These are phyloP conservation scores for Angophora floribunda DNA, from an alignment of 345 rosid species.

Conservation along the genomic window DNA sequence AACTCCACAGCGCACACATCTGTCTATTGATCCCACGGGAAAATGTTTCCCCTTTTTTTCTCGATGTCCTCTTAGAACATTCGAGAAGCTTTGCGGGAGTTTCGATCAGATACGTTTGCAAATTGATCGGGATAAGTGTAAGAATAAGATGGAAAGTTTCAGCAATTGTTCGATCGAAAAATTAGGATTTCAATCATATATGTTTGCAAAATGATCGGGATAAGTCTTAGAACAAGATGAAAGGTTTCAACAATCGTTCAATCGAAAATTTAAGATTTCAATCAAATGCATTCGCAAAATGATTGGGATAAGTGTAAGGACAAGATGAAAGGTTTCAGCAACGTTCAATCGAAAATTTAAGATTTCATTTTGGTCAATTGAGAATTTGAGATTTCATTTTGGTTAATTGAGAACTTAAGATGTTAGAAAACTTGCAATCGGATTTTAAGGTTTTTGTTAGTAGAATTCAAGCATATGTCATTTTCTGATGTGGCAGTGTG, in stretches of 20 bases:
- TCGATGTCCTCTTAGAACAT: background rate
- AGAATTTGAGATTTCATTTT: background rate
- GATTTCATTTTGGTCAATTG: too few species aligned
- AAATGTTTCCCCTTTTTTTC: background rate
- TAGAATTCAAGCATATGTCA: background rate
- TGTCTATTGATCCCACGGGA: background rate
- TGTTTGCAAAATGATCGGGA: background rate
- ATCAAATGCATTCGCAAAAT: background rate
- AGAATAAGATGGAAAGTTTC: background rate
- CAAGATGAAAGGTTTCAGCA: background rate
- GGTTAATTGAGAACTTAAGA: background rate
- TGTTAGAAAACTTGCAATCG: background rate
- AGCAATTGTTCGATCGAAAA: background rate
- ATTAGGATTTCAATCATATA: background rate
- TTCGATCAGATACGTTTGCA: background rate
- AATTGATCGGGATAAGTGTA: background rate
- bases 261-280: background rate
- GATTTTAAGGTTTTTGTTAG: rapidly evolving
- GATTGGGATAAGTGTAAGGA: background rate
- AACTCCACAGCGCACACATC: background rate
- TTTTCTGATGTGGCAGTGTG: background rate
- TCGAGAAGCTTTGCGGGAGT: background rate
- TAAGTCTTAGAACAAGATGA: background rate
- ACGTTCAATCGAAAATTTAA: background rate
- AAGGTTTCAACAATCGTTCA: background rate